These are phyloP conservation scores for Raphanus hybrid DNA, from an alignment of 441 rosid genomes.

Conservation along the genomic window DNA sequence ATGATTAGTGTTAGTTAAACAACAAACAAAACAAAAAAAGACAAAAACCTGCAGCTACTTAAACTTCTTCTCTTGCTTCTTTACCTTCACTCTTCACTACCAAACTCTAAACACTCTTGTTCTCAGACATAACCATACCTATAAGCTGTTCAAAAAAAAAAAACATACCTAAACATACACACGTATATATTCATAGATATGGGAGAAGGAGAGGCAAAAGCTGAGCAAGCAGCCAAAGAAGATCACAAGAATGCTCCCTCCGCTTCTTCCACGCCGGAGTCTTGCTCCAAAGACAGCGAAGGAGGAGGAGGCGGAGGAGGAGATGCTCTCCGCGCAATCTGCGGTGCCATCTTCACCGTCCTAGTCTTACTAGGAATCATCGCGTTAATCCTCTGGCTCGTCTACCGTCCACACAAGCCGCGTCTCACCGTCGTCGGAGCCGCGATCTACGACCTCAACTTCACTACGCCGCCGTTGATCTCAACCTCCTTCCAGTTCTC, in stretches of 20 bases:
- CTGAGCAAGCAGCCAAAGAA: constrained; percentile 30
- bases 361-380: constrained; percentile 63
- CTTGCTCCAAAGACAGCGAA: constrained; percentile 41
- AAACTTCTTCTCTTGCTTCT: constrained; percentile 1
- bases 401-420: constrained; percentile 82
- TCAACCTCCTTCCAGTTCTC: constrained; percentile 85
- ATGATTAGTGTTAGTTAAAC: constrained; percentile 1
- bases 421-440: constrained; percentile 65
- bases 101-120: constrained; percentile 21
- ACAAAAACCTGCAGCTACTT: constrained; percentile 28
- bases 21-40: constrained; percentile 21
- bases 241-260: constrained; percentile 39
- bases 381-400: constrained; percentile 60
- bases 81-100: constrained; percentile 29
- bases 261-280: constrained; percentile 44
- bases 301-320: constrained; percentile 9
- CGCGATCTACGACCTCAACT: constrained; percentile 69
- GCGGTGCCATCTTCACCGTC: constrained; percentile 50
- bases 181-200: not conserved
- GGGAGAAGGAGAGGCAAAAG: constrained; percentile 43
- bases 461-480: constrained; percentile 62
- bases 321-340: constrained; percentile 36
- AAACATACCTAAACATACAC: not conserved
- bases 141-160: too few species aligned
- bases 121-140: not conserved